Base-by-base conservation (phyloP, 768 basidiomycete species). In the Glaciozyma antarctica region DNA sequence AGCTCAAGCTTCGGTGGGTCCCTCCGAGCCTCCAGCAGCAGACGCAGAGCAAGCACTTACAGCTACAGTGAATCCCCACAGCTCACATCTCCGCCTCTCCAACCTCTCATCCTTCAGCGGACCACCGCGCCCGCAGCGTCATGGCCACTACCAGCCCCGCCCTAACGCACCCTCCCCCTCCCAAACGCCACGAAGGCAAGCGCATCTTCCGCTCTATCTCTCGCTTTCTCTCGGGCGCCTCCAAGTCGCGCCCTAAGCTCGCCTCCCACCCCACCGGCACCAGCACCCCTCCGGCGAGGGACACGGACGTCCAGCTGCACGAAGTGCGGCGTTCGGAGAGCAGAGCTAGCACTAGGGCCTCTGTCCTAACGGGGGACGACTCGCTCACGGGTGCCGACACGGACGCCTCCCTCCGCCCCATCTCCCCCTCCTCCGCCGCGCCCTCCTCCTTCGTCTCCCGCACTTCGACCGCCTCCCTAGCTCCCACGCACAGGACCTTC, bases 331-430 rank as follows among this genome's bases (percentile, higher is more conserved):
- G 53, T 5, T 9, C 28, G 16, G 30, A 34, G 28, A 54, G 53
- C 53, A 32, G 53, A 26, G 53, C 28, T 13, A 54, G 53, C 53
- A 54, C 53, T 4, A 30, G 28, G 13, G 26, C 53, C 3, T 30
- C 28, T 10, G 53, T 10, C 8, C 17, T 17, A 19, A 24, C 28
- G 16, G 53, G 30, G 15, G 30, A 15, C 28, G 53, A 54, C 53
- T 16, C 15, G n/a, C 16, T 58, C 41, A 44, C 57, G 3, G 90
- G 90, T 77, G 92, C 91, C 21, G 93, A 97, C 74, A 94, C 95
- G 62, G 91, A 95, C 74, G 94, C 94, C 15, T 94, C 90, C 45
- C 76, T 95, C 21, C 84, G 91, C 38, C 91, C 92, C 5, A 77
- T 97, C 44, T 88, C 91, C 28, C 94, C 94, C 7, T 90, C 87